Evolutionary conservation across 1,284 basidiomycete species (phyloP).

Genomic region (Melampsora abietis-canadensis): DNA sequence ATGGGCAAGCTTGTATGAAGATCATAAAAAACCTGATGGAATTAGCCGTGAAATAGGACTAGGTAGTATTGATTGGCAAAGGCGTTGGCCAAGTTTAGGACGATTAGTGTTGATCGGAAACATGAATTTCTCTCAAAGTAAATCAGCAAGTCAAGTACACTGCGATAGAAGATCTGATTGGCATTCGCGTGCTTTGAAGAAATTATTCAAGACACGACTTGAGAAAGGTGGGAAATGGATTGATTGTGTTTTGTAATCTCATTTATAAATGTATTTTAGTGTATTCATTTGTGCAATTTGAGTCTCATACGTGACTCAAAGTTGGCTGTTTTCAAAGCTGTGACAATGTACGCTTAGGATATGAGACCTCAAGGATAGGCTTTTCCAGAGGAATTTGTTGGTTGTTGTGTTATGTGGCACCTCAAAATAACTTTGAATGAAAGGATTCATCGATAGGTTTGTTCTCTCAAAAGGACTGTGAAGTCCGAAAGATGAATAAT

Average conservation of each 20-base stretch:
- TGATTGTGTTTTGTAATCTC: not conserved
- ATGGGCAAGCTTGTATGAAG: not conserved
- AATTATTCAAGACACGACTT: constrained; percentile 2
- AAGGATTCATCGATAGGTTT: too few species aligned
- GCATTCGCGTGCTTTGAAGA: not conserved
- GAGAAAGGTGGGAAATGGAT: constrained; percentile 5
- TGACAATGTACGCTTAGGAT: too few species aligned
- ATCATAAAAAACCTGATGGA: not conserved
- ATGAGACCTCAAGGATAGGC: too few species aligned
- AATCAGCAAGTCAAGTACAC: not conserved
- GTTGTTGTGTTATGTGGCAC: too few species aligned
- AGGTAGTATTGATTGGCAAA: constrained; percentile 4
- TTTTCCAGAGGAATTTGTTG: too few species aligned
- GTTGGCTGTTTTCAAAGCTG: too few species aligned
- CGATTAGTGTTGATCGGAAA: not conserved
- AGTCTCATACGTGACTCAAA: too few species aligned
- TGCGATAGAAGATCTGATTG: not conserved
- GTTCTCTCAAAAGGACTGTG: too few species aligned
- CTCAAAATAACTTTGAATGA: too few species aligned
- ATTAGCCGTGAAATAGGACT: not conserved
- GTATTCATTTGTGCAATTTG: too few species aligned
- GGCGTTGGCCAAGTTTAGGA: not conserved
- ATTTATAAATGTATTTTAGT: not conserved
- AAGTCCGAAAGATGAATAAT: too few species aligned
- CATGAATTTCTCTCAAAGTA: not conserved